Percentiles rank a stretch among this genome's conserved stretches.
These are phyloP conservation scores for Solanum sejunctum DNA, from an alignment of 257 asterid genomes.

Conservation along the genomic window DNA sequence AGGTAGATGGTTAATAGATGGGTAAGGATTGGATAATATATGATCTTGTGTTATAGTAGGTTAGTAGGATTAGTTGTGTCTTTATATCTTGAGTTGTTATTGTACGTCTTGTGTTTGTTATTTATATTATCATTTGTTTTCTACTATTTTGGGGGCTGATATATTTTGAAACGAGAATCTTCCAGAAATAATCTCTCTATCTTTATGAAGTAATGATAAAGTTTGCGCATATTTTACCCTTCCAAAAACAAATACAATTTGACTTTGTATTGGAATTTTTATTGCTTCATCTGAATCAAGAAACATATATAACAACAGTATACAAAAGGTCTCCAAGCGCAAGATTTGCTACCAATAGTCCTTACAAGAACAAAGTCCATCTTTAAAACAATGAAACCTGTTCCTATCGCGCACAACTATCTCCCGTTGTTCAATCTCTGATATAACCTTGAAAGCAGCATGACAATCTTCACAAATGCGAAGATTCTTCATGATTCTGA, in stretches of 20 bases:
- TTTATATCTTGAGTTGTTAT: too few species aligned
- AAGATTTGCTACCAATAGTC: conserved; percentile 17
- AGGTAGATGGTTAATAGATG: too few species aligned
- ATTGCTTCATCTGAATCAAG: neutral
- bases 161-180: too few species aligned
- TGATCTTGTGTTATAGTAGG: too few species aligned
- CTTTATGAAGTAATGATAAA: too few species aligned
- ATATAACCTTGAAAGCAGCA: conserved; percentile 48
- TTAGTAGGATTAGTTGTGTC: too few species aligned
- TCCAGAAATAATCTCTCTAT: too few species aligned
- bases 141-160: too few species aligned
- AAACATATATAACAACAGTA: neutral
- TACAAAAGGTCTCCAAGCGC: neutral
- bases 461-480: conserved; percentile 72
- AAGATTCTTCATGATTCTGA: conserved; percentile 56
- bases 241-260: neutral
- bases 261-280: neutral
- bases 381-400: conserved; percentile 47
- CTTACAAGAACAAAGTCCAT: conserved; percentile 52
- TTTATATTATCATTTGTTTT: too few species aligned
- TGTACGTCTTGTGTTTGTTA: too few species aligned
- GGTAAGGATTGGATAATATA: too few species aligned
- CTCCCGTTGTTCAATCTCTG: conserved; percentile 31
- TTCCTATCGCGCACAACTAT: conserved; percentile 47
- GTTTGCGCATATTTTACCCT: too few species aligned